Evolutionary conservation across 2,329 filamentous ascomycete species (phyloP), one percentile per base, ranked within the genome.

Genomic region (Apiospora koreana): DNA sequence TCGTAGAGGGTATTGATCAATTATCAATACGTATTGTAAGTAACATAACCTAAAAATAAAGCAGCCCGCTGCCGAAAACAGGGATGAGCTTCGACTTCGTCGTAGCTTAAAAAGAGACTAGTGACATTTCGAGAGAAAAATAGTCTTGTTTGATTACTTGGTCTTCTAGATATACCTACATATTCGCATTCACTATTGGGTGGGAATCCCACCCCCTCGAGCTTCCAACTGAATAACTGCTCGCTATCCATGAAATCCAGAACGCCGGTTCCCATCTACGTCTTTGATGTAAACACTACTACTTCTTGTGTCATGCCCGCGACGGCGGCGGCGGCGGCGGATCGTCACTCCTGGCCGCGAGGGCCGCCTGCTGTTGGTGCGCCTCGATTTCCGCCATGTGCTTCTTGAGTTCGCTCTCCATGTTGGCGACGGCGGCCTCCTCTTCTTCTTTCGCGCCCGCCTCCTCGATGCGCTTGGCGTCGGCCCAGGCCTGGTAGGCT

Each of bases 381-480:
- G 45, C 45, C 21, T 31, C 45, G 21, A 68, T 18, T 7, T 54
- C 66, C 25, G 46, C 23, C 31, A 28, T 70, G 50, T 64, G 70
- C 18, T 28, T 43, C 43, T 69, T 46, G 23, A 71, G 54, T 38
- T 68, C 70, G 3, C 25, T n/a, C 54, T 66, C 64, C 70, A 71
- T 71, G 28, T n/a, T 25, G 23, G 42, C 65, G 21, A 71, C 31
- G 18, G 67, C 70, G 23, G 64, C 38, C 54, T 70, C 70, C 25
- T 70, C 70, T 14, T 46, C 42, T 9, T 70, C 64, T n/a, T 50
- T 38, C 14, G 31, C 50, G 10, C 14, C 21, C 35, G 23, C 43
- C 38, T 68, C 68, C 1, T 31, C 42, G 38, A 45, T 10, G 38
- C 64, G 66, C 25, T 68, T 45, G 23, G 50, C 70, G 23, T 70